Conservation (phyloP, 768 basidiomycete genomes). For the Crepidotus variabilis region DNA sequence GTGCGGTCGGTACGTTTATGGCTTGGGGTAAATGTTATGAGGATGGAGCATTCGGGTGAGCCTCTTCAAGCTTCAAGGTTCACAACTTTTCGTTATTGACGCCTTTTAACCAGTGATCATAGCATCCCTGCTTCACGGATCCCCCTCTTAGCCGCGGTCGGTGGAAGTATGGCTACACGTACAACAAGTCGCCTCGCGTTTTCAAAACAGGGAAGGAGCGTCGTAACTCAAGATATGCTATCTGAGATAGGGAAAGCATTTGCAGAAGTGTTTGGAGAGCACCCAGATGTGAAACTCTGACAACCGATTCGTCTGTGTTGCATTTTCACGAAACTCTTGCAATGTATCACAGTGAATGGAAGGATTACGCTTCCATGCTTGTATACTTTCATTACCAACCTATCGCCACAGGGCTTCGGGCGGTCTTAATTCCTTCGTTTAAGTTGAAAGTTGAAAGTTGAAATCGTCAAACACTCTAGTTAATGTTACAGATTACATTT, state of each 20-base stretch:
- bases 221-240: slow-evolving; percentile 81
- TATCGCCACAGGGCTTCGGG: too few species aligned
- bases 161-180: slow-evolving; percentile 85
- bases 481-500: too few species aligned
- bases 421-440: too few species aligned
- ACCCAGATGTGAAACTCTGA: not conserved
- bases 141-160: slow-evolving; percentile 82
- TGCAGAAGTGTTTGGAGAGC: slow-evolving; percentile 61
- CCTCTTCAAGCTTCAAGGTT: slow-evolving; percentile 3
- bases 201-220: slow-evolving; percentile 66
- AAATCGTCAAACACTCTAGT: too few species aligned
- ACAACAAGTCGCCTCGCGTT: slow-evolving; percentile 79
- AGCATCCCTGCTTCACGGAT: slow-evolving; percentile 58
- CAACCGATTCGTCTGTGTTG: not conserved
- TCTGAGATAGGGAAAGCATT: slow-evolving; percentile 66
- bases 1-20: slow-evolving; percentile 82
- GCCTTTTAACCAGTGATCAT: slow-evolving; percentile 40
- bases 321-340: not conserved
- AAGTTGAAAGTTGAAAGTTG: too few species aligned
- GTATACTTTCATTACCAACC: too few species aligned
- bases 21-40: slow-evolving; percentile 97
- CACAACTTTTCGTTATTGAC: not conserved
- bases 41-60: slow-evolving; percentile 76
- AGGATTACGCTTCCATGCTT: not conserved
- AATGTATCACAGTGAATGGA: not conserved